Conservation (phyloP, 768 basidiomycete species). For the Roridomyces roridus region DNA sequence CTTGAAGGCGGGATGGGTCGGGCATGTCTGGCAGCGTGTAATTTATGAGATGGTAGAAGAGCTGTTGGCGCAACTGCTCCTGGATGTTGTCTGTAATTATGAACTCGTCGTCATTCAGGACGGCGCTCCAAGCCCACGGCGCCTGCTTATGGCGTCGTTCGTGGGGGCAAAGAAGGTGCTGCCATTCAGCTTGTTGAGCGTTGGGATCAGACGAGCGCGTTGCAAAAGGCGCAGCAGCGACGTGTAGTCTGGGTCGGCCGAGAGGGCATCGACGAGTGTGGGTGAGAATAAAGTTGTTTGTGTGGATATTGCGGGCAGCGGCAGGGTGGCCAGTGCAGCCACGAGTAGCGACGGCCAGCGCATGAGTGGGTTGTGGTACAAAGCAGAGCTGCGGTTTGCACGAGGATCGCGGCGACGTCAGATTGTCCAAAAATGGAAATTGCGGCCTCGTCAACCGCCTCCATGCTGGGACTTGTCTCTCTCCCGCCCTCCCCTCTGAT, state of each 20-base stretch:
- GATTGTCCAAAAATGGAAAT: too few relatives aligned
- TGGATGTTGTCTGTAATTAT: conserved; percentile 78
- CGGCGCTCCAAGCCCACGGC: conserved; percentile 48
- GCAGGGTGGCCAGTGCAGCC: conserved; percentile 31
- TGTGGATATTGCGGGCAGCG: conserved; percentile 27
- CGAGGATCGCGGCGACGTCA: too few relatives aligned
- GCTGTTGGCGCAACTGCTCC: conserved; percentile 83
- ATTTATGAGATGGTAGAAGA: conserved; percentile 95
- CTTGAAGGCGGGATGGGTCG: conserved; percentile 42
- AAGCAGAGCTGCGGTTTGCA: too few relatives aligned
- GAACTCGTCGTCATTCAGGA: conserved; percentile 43
- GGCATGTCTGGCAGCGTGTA: conserved; percentile 63
- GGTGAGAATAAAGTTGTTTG: conserved; percentile 26
- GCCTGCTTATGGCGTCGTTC: conserved; percentile 81
- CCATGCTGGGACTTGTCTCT: conserved; percentile 12
- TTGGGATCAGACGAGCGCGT: conserved; percentile 86
- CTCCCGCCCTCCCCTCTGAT: conserved; percentile 51
- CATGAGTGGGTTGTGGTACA: conserved; percentile 9
- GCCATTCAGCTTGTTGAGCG: conserved; percentile 83
- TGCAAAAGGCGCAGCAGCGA: conserved; percentile 81
- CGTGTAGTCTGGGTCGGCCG: conserved; percentile 75
- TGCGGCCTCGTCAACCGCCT: too few relatives aligned
- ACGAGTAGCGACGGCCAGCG: conserved; percentile 15
- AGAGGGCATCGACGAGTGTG: conserved; percentile 83
- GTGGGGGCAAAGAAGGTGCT: conserved; percentile 95